Conservation (phyloP, 805 yeast genomes). For the Limtongia smithiae region DNA sequence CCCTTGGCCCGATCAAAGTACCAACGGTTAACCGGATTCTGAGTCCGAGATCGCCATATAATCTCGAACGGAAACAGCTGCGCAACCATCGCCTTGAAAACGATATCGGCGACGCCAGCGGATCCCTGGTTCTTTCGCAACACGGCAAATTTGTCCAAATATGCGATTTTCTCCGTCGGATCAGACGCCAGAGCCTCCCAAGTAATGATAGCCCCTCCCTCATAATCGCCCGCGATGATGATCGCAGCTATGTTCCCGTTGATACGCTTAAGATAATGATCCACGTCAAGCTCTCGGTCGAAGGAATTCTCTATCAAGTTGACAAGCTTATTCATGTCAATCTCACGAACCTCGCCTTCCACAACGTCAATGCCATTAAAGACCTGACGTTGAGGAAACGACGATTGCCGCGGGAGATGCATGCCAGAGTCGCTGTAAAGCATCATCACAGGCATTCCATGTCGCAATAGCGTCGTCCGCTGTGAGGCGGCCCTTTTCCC, state of each 20-base stretch:
- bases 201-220: slow-evolving; percentile 90
- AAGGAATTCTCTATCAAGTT: slow-evolving; percentile 75
- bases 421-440: slow-evolving; percentile 38
- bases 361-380: slow-evolving; percentile 9
- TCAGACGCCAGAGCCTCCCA: slow-evolving; percentile 54
- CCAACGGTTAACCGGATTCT: slow-evolving; percentile 95
- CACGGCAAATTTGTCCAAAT: slow-evolving; percentile 92
- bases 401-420: slow-evolving; percentile 35
- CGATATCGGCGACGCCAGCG: slow-evolving; percentile 88
- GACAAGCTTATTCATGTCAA: slow-evolving; percentile 58
- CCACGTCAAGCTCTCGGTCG: slow-evolving; percentile 59
- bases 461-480: slow-evolving; percentile 64
- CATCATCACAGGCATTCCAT: slow-evolving; percentile 62
- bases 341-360: slow-evolving; percentile 29
- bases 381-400: not conserved
- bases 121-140: slow-evolving; percentile 80
- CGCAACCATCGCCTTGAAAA: slow-evolving; percentile 72
- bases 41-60: slow-evolving; percentile 84
- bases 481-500: slow-evolving; percentile 55
- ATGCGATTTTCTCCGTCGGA: slow-evolving; percentile 50
- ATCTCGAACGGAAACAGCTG: slow-evolving; percentile 66
- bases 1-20: slow-evolving; percentile 77
- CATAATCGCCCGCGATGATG: slow-evolving; percentile 88
- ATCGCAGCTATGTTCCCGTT: slow-evolving; percentile 66
- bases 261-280: slow-evolving; percentile 65